phyloP scores from a whole-genome alignment of 2,329 filamentous ascomycete genomes.

The Leptosphaerulina australis region DNA sequence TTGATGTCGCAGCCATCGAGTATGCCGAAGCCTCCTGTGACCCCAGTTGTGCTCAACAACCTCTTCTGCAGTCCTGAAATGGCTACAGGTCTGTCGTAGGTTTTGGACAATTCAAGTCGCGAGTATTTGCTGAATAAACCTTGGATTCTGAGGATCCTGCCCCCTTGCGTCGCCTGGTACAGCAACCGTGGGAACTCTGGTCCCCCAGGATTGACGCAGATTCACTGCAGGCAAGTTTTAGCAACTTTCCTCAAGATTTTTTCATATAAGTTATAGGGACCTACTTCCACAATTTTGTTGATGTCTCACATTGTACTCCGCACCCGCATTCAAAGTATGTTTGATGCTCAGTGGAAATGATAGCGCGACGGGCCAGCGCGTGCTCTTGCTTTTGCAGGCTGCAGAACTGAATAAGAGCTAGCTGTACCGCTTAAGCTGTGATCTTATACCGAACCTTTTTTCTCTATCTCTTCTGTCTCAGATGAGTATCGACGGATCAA shows the following conservation, averaged over 20 bases:
- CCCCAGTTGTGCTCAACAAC: constrained; percentile 25
- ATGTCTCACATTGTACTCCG: background rate
- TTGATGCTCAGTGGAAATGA: background rate
- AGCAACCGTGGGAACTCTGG: constrained; percentile 28
- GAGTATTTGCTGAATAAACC: constrained; percentile 42
- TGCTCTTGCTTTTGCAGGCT: background rate
- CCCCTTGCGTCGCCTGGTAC: background rate
- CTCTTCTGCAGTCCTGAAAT: constrained; percentile 44
- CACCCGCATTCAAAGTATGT: constrained; percentile 2
- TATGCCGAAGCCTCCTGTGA: background rate
- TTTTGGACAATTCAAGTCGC: constrained; percentile 26
- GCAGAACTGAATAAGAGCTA: background rate
- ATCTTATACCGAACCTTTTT: too few species aligned
- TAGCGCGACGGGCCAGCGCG: background rate
- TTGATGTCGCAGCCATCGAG: background rate
- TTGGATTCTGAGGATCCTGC: constrained; percentile 27
- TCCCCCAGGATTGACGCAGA: constrained; percentile 37
- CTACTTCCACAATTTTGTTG: background rate
- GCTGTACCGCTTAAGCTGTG: background rate
- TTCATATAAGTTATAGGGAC: background rate
- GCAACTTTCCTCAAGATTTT: background rate
- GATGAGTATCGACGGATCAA: too few species aligned
- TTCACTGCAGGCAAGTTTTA: constrained; percentile 18
- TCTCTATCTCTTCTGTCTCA: too few species aligned
- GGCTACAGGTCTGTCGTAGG: constrained; percentile 39